A percentile compares a stretch with the other conserved stretches of the same genome.
phyloP scores from a whole-genome alignment of 371 early-diverging fungal species.

The Fennellomyces sp. region DNA sequence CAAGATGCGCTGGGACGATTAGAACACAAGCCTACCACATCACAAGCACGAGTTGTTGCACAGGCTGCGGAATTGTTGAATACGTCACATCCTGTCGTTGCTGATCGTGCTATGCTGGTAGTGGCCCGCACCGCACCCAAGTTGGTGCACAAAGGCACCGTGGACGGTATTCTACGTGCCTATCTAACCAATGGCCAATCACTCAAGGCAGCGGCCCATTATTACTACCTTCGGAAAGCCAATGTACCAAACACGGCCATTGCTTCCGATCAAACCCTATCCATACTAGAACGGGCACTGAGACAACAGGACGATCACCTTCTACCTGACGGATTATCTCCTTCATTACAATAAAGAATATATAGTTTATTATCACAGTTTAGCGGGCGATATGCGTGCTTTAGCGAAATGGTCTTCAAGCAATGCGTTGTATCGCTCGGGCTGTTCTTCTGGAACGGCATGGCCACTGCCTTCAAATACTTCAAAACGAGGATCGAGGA shows the following conservation, averaged over 20 bases:
- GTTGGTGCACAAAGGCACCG: conserved; percentile 7
- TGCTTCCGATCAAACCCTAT: neutral
- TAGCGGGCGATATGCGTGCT: neutral
- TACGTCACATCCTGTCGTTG: neutral
- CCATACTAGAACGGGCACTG: neutral
- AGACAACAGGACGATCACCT: neutral
- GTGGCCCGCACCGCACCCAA: conserved; percentile 1
- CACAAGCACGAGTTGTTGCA: neutral
- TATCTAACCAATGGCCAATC: conserved; percentile 28
- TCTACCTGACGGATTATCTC: neutral
- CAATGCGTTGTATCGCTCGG: conserved; percentile 35
- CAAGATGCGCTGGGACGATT: neutral
- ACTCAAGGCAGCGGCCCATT: conserved; percentile 23
- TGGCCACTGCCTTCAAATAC: conserved; percentile 50
- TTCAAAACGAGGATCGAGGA: conserved; percentile 31
- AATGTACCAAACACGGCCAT: conserved; percentile 16
- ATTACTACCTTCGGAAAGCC: conserved; percentile 25
- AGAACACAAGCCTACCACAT: neutral
- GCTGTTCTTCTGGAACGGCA: conserved; percentile 43
- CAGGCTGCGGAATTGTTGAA: neutral
- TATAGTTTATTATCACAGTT: conserved; percentile 1
- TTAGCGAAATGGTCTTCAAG: conserved; percentile 22
- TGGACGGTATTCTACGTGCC: conserved; percentile 15
- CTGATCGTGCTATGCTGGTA: conserved; percentile 2
- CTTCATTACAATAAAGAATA: neutral